Evolutionary conservation across 2,329 filamentous ascomycete genomes (phyloP).

Genomic region (Bipolaris zeicola): DNA sequence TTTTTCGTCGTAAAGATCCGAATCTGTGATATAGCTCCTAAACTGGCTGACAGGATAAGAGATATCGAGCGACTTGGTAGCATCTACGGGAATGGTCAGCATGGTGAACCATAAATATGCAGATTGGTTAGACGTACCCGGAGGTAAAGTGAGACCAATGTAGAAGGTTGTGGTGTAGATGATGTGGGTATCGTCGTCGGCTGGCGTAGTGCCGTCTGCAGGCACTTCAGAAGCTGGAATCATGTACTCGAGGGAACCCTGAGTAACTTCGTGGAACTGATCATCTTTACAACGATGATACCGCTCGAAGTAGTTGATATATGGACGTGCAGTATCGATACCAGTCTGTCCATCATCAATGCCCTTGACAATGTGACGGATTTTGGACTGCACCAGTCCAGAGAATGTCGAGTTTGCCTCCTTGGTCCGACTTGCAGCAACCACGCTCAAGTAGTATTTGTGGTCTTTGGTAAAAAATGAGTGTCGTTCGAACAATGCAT

Average conservation of each 20-base stretch:
- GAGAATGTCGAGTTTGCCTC: constrained; percentile 88
- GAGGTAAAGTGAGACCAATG: constrained; percentile 80
- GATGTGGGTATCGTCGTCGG: constrained; percentile 52
- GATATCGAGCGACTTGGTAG: constrained; percentile 74
- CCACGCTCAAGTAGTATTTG: constrained; percentile 93
- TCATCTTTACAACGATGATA: constrained; percentile 71
- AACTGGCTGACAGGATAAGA: constrained; percentile 85
- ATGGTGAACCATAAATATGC: background rate
- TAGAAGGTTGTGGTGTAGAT: constrained; percentile 94
- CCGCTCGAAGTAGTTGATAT: constrained; percentile 90
- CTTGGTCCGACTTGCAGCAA: constrained; percentile 79
- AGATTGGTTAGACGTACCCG: constrained; percentile 61
- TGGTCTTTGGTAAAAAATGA: constrained; percentile 92
- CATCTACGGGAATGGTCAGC: constrained; percentile 49
- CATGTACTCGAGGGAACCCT: constrained; percentile 67
- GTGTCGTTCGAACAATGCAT: constrained; percentile 85
- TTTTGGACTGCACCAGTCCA: constrained; percentile 90
- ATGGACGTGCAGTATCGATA: constrained; percentile 85
- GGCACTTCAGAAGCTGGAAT: constrained; percentile 57
- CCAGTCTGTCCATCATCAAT: constrained; percentile 76
- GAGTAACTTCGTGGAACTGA: constrained; percentile 66
- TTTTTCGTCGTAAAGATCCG: constrained; percentile 76
- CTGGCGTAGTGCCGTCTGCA: constrained; percentile 44
- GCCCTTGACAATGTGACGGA: constrained; percentile 81
- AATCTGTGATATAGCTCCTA: constrained; percentile 77